Evolutionary conservation across 164 flowering plant genomes (phyloP).

Genomic region (Vitis cinerea): DNA sequence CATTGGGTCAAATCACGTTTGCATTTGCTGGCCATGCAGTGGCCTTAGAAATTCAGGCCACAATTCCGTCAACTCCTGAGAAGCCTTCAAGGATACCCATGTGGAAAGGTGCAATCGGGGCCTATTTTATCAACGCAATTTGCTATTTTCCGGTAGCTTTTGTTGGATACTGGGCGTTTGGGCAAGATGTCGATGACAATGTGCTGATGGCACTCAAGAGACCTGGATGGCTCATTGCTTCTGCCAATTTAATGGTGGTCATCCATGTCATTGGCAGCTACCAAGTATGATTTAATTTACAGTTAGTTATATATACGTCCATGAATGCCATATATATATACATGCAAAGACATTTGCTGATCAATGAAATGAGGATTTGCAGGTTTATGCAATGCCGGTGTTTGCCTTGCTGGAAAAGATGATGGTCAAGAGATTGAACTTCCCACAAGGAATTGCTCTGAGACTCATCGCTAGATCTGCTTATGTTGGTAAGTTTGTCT

Average conservation of each 20-base stretch:
- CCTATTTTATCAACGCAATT: constrained; percentile 66
- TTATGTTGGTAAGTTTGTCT: constrained; percentile 66
- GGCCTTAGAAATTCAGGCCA: constrained; percentile 89
- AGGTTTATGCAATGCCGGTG: constrained; percentile 96
- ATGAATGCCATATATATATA: too few relatives aligned
- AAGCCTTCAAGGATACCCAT: constrained; percentile 76
- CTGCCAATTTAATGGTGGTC: constrained; percentile 91
- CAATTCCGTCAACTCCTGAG: constrained; percentile 85
- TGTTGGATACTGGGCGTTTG: constrained; percentile 88
- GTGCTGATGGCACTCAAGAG: constrained; percentile 56
- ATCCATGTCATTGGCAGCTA: constrained; percentile 96
- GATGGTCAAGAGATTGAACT: constrained; percentile 42
- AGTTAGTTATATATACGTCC: too few relatives aligned
- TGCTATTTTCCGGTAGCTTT: constrained; percentile 91
- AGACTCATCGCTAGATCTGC: constrained; percentile 66
- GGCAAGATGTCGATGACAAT: constrained; percentile 81
- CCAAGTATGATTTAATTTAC: constrained; percentile 42
- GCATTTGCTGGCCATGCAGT: constrained; percentile 90
- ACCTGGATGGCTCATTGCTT: constrained; percentile 86
- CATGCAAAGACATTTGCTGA: too few relatives aligned
- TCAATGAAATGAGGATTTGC: constrained; percentile 6
- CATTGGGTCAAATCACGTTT: constrained; percentile 80
- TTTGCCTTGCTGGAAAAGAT: constrained; percentile 66
- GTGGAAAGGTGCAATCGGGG: constrained; percentile 82
- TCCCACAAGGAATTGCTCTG: constrained; percentile 56